These are phyloP conservation scores for Paraurostyla sp. DNA, from an alignment of 73 alveolate genomes.

Conservation along the genomic window DNA sequence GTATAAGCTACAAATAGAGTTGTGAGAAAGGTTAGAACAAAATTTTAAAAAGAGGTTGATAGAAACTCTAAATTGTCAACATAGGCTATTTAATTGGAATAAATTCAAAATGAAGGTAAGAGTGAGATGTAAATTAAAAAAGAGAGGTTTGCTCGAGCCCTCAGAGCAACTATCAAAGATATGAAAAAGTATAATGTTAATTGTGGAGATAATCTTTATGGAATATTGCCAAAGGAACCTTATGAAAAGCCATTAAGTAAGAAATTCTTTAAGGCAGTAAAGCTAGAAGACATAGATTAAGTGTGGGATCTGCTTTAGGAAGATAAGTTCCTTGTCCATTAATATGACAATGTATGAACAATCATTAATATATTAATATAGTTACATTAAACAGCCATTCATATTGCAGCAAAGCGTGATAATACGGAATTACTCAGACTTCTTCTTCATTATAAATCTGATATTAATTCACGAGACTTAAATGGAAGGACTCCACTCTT, in stretches of 20 bases:
- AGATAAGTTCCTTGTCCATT: constrained; percentile 21
- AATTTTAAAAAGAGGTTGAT: not conserved
- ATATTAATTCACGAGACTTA: constrained; percentile 46
- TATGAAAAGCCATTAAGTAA: not conserved
- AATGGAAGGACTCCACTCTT: constrained; percentile 65
- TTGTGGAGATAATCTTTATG: constrained; percentile 17
- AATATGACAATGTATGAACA: constrained; percentile 15
- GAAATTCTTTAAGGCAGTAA: constrained; percentile 41
- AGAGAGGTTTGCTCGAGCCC: constrained; percentile 6
- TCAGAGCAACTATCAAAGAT: constrained; percentile 7
- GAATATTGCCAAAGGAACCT: constrained; percentile 47
- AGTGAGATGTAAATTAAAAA: not conserved
- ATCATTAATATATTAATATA: not conserved
- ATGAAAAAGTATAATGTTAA: constrained; percentile 24
- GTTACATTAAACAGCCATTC: constrained; percentile 61
- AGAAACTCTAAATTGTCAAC: not conserved
- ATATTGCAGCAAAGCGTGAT: constrained; percentile 72
- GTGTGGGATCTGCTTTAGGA: not conserved
- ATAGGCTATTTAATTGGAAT: not conserved
- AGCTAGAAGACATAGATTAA: not conserved
- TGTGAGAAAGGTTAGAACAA: not conserved
- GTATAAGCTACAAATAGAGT: not conserved
- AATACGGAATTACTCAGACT: constrained; percentile 12
- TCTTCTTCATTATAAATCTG: constrained; percentile 32
- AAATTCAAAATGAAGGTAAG: not conserved